phyloP scores from a whole-genome alignment of 208 protist genomes.

The Porcisia deanei region DNA sequence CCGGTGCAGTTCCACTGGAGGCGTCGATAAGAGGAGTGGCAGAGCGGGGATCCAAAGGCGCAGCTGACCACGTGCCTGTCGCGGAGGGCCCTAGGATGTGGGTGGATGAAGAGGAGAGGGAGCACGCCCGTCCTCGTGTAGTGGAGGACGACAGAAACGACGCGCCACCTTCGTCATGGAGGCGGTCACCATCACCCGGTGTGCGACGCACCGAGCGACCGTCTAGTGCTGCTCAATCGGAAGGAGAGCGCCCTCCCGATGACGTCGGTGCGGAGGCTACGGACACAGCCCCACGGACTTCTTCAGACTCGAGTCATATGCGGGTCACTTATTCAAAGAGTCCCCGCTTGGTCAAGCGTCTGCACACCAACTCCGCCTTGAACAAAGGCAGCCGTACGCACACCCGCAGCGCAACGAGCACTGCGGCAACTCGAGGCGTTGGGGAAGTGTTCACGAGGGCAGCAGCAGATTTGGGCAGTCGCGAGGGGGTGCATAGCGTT shows the following conservation, averaged over 20 bases:
- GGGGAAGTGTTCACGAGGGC: neutral
- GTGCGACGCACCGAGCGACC: neutral
- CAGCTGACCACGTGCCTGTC: neutral
- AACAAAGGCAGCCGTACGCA: neutral
- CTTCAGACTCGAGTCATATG: neutral
- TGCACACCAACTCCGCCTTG: constrained; percentile 4
- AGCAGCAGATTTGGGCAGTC: neutral
- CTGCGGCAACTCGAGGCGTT: neutral
- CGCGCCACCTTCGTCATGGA: neutral
- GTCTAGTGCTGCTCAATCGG: neutral
- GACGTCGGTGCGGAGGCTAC: neutral
- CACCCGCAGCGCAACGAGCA: neutral
- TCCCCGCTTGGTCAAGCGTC: neutral
- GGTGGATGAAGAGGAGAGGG: neutral
- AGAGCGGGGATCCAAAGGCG: neutral
- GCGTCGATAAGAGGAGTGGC: neutral
- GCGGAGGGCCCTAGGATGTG: neutral
- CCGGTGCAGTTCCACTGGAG: neutral
- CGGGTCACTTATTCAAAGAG: neutral
- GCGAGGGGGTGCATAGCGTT: neutral
- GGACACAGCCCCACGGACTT: neutral
- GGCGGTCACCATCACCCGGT: neutral
- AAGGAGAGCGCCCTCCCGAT: neutral
- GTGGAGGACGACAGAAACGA: neutral
- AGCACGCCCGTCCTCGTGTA: neutral